Conservation (phyloP, 148 eudicot genomes). For the Rhododendron mucronatum region DNA sequence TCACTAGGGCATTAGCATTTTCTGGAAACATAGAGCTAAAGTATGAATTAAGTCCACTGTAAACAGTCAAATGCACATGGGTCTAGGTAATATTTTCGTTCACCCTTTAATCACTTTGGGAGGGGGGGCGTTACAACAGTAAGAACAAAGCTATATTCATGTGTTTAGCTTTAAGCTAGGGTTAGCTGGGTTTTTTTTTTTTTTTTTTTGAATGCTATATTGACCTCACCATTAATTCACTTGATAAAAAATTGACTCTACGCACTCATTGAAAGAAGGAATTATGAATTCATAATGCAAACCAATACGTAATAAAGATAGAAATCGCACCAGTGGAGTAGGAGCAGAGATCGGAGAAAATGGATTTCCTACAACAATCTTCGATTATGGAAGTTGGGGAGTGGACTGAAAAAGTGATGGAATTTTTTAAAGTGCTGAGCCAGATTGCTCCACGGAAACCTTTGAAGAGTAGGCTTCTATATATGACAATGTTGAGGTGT, state of each 20-base stretch:
- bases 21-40: not conserved
- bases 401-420: not conserved
- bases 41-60: not conserved
- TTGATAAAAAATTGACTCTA: not conserved
- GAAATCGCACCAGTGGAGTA: not conserved
- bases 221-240: not conserved
- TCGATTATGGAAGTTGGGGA: not conserved
- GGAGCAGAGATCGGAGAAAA: not conserved
- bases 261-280: not conserved
- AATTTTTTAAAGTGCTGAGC: not conserved
- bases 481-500: no score
- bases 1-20: not conserved
- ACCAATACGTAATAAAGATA: not conserved
- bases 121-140: not conserved
- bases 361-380: not conserved
- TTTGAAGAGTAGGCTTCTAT: not conserved
- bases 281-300: not conserved
- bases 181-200: not conserved
- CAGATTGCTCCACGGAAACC: conserved; percentile 7
- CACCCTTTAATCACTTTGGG: not conserved
- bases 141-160: not conserved
- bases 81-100: not conserved
- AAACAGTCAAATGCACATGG: not conserved
- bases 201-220: no score
- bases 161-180: not conserved